phyloP scores from a whole-genome alignment of 108 stramenopile genomes.

The Mediolabrus comicus region DNA sequence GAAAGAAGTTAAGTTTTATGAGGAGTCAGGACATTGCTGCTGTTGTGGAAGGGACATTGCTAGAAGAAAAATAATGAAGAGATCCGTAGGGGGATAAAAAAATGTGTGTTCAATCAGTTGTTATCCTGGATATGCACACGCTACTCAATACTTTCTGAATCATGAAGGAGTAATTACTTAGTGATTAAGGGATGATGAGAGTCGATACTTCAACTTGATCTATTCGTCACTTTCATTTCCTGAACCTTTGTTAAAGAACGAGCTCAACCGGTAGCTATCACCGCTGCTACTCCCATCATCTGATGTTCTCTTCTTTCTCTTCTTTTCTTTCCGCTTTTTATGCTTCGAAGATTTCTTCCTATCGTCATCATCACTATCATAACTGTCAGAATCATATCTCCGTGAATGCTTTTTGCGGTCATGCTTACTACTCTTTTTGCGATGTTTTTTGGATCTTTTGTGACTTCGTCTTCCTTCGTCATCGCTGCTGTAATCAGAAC shows the following conservation, averaged over 20 bases:
- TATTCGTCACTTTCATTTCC: conserved; percentile 40
- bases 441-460: conserved; percentile 48
- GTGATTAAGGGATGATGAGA: neutral
- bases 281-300: conserved; percentile 51
- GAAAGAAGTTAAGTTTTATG: conserved; percentile 88
- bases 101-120: neutral
- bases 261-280: conserved; percentile 67
- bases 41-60: conserved; percentile 60
- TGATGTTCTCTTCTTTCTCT: conserved; percentile 24
- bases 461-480: conserved; percentile 27
- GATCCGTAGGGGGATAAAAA: neutral
- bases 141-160: too few relatives aligned
- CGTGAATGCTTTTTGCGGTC: conserved; percentile 41
- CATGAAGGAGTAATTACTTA: neutral
- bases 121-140: too few relatives aligned
- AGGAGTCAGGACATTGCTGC: conserved; percentile 79
- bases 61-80: conserved; percentile 27
- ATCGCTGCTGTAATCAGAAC: conserved; percentile 26
- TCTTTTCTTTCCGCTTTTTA: conserved; percentile 38
- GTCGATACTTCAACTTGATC: neutral
- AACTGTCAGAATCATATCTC: conserved; percentile 22
- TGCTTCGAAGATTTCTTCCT: conserved; percentile 45
- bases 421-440: conserved; percentile 38
- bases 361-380: conserved; percentile 43
- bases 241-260: conserved; percentile 65